Base-by-base conservation (phyloP, 495 filamentous ascomycete species). In the Tuber borchii region DNA sequence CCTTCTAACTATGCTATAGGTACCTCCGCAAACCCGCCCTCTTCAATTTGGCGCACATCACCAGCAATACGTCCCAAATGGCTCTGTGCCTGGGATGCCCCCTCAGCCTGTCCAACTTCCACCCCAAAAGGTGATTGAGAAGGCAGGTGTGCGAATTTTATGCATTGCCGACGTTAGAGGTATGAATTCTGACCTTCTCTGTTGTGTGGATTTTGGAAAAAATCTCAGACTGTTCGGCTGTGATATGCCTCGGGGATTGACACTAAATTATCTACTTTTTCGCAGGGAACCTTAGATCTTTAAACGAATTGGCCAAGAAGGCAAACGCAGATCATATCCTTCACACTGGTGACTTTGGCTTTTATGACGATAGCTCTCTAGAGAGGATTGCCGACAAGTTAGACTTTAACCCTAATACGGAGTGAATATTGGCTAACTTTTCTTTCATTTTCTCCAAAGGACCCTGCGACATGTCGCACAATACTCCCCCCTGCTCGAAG, bases 311-410 rank as follows among this genome's bases (percentile, higher is more conserved):
- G 73, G 96, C 96, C 75, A 94, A 91, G 84, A 90, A 94, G 82
- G 95, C 96, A 73, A 91, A 91, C 82, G 95, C 95, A 73, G 93
- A 97, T 85, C 92, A 97, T 84, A 96, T 99, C 81, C 92, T 99
- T 78, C 95, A 99, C 85, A 98, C 96, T 46, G 96, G 96, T 83
- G 96, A 99, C 83, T 99, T 99, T 83, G 96, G 96, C 73, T 99
- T 99, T 86, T 99, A 99, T 85, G 96, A 99, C 83, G 93, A 96
- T 72, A 91, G 90, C 61, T 99, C 96, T 16, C 86, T 99, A 45
- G 94, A 99, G 81, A 92, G 96, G 74, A 98, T 99, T 87, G 95
- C 95, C 14, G 96, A 99, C 84, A 99, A 99, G 95, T 99, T 84
- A 87, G 93, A 87, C 68, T 78, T 42, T 46, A 17, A 71, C 45